Percentiles rank a stretch among this genome's conserved stretches.
Conservation (phyloP, 2,329 filamentous ascomycete species). For the Dryadomyces quercus-mongolicae region DNA sequence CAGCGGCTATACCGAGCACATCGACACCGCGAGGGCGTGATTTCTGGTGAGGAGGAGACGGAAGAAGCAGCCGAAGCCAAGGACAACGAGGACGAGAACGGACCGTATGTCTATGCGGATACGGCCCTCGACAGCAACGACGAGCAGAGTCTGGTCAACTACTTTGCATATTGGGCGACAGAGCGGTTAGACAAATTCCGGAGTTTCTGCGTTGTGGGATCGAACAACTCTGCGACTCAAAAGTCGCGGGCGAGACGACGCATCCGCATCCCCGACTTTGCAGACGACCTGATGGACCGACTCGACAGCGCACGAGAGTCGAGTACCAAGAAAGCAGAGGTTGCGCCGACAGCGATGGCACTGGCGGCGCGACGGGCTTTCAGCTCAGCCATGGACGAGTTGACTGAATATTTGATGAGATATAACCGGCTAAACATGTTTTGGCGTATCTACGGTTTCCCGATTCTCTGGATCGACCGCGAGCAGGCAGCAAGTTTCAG, state of each 20-base stretch:
- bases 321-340: not conserved
- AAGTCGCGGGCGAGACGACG: not conserved
- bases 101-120: slow-evolving; percentile 15
- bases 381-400: no score
- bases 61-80: not conserved
- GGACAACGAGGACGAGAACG: slow-evolving; percentile 5
- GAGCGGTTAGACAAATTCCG: slow-evolving; percentile 36
- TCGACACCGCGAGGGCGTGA: no score
- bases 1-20: no score
- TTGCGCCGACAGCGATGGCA: no score
- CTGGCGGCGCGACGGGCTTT: no score
- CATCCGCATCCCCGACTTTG: slow-evolving; percentile 16
- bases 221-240: slow-evolving; percentile 14
- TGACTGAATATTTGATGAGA: not conserved
- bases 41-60: no score
- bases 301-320: no score
- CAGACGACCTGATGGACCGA: not conserved
- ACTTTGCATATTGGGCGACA: slow-evolving; percentile 48
- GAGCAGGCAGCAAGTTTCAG: slow-evolving; percentile 24
- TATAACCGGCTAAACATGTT: not conserved
- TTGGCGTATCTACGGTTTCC: slow-evolving; percentile 16
- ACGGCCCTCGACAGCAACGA: slow-evolving; percentile 41
- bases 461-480: slow-evolving; percentile 27
- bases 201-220: slow-evolving; percentile 44
- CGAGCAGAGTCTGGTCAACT: slow-evolving; percentile 50